Conservation (phyloP, 2,329 filamentous ascomycete species). For the Tolypocladium sp. region DNA sequence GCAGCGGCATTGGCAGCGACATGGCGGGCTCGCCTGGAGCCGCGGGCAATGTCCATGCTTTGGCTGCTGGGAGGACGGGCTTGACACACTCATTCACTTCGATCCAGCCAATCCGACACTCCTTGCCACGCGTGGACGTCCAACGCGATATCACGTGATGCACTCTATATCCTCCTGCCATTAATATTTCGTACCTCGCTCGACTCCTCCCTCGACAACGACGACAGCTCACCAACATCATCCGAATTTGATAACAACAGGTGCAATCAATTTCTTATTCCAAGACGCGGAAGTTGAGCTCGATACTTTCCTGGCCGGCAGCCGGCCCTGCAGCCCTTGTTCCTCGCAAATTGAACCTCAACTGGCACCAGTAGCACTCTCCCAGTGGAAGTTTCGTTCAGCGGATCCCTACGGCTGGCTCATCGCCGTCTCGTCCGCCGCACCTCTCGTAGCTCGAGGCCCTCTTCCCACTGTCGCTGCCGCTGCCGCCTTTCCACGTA, state of each 20-base stretch:
- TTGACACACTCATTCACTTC: not conserved
- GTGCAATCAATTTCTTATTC: not conserved
- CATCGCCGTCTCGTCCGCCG: not conserved
- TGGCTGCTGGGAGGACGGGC: not conserved
- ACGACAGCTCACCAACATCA: not conserved
- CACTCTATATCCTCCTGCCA: too few species aligned
- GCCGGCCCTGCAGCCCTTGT: not conserved
- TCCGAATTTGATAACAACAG: not conserved
- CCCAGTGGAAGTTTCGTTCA: not conserved
- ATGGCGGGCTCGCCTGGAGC: slow-evolving; percentile 20
- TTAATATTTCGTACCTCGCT: too few species aligned
- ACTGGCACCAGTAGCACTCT: not conserved
- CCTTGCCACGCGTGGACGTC: not conserved
- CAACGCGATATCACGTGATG: slow-evolving; percentile 1
- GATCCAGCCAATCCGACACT: not conserved
- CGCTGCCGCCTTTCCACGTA: not conserved
- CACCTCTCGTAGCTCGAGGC: not conserved
- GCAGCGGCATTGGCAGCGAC: slow-evolving; percentile 13
- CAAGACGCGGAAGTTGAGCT: not conserved
- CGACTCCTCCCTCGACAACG: too few species aligned
- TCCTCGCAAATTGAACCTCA: not conserved
- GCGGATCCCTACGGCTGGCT: not conserved
- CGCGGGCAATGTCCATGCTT: slow-evolving; percentile 19
- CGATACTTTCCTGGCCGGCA: not conserved
- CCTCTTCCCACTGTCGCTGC: not conserved